Evolutionary conservation across 2,329 filamentous ascomycete genomes (phyloP), one percentile per base, ranked within the genome.

Genomic region (Xylaria sp.): DNA sequence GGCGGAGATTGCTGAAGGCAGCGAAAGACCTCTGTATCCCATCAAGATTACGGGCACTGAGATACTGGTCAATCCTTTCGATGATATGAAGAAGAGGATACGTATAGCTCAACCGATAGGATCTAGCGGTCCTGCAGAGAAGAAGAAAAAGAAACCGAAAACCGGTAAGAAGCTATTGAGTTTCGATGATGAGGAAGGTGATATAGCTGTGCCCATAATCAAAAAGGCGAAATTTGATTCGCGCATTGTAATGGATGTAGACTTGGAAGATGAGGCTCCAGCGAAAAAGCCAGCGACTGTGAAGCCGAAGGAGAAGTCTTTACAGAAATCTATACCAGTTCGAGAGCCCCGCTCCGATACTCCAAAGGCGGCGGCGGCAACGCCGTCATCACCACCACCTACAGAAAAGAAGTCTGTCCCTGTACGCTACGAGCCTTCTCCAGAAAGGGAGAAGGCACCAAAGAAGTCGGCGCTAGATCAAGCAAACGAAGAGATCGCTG

Each of bases 21-120:
- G 88, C 6, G 95, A 98, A 71, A 87, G 93, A 69, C 95, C 95
- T 1, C 81, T 97, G 58, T 99, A 97, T 79, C 91, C 95, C 0
- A 88, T 93, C 42, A 94, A 90, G 79, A 90, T 99, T 67, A 90
- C 88, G 3, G 84, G 85, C 23, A 84, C 92, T 32, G 92, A 96
- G 79, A 89, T 97, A 23, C 79, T 96, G 71, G 88, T 94, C 57
- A 96, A 96, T 76, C 92, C 92, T 0, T 97, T 95, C 69, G 88
- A 91, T 58, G 92, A 92, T 75, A 94, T 96, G 91, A 87, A 90
- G 75, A 92, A 89, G 82, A 86, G 90, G 74, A 84, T 87, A 59
- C 86, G 86, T 65, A 84, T 88, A 48, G 87, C 88, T 16, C 82
- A 82, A 37, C 85, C 84, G 40, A 82, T 80, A 37, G 79, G 81